Percentiles rank a stretch among this genome's conserved stretches.
phyloP scores from a whole-genome alignment of 2,329 filamentous ascomycete genomes.

The Colletotrichum theobromicola region DNA sequence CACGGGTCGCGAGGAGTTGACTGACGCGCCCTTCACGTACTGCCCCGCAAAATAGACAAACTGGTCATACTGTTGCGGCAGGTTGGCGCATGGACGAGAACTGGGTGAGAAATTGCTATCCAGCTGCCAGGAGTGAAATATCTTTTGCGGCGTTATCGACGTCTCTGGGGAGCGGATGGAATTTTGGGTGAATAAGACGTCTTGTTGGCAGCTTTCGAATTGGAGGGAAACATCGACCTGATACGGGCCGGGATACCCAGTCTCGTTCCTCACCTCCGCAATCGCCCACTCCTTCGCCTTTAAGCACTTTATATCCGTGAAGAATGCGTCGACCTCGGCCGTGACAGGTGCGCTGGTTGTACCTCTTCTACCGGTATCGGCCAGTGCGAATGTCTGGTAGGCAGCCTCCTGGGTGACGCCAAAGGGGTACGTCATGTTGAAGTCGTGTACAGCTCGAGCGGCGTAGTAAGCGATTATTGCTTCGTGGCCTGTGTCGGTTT shows the following conservation, averaged over 20 bases:
- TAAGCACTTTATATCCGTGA: not conserved
- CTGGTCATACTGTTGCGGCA: not conserved
- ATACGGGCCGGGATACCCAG: not conserved
- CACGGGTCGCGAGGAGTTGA: not conserved
- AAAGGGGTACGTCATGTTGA: slow-evolving; percentile 4
- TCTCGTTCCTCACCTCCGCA: not conserved
- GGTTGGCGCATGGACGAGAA: not conserved
- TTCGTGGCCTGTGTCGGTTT: not conserved
- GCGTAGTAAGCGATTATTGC: not conserved
- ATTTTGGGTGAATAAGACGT: not conserved
- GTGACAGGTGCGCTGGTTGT: not conserved
- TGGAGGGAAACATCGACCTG: not conserved
- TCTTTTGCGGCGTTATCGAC: not conserved
- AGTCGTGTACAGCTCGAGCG: not conserved
- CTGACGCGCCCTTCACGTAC: not conserved
- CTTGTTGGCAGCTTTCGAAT: not conserved
- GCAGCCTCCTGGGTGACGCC: not conserved
- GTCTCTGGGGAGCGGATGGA: not conserved
- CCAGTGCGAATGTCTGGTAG: slow-evolving; percentile 1
- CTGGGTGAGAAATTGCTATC: not conserved
- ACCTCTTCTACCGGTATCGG: not conserved
- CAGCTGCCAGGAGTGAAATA: not conserved
- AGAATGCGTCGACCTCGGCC: not conserved
- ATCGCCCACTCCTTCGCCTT: not conserved
- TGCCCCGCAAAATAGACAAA: not conserved